A percentile compares a stretch with the other conserved stretches of the same genome.
Conservation (phyloP, 768 basidiomycete species). For the Boletus barrowsii region DNA sequence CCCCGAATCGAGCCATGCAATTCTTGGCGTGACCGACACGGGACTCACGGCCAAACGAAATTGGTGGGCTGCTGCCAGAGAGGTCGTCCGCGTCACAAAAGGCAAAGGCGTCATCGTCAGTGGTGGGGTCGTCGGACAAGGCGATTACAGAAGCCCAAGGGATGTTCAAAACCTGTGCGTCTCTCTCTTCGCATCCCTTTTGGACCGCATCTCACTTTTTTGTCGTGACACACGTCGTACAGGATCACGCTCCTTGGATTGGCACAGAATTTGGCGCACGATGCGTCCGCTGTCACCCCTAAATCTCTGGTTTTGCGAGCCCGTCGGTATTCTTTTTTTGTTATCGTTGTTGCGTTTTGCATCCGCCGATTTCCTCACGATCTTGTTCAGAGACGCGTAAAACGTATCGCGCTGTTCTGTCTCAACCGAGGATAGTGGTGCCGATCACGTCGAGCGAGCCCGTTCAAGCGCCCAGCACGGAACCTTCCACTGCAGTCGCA, state of each 20-base stretch:
- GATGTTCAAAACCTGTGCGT: slow-evolving; percentile 78
- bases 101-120: slow-evolving; percentile 75
- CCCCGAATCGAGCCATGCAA: slow-evolving; percentile 42
- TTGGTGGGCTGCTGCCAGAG: slow-evolving; percentile 80
- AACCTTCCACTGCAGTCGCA: background rate
- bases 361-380: background rate
- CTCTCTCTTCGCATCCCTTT: background rate
- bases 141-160: slow-evolving; percentile 64
- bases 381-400: slow-evolving; percentile 65
- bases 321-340: slow-evolving; percentile 44
- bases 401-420: slow-evolving; percentile 77
- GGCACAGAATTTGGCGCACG: slow-evolving; percentile 65
- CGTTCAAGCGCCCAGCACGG: background rate
- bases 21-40: slow-evolving; percentile 50
- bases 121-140: slow-evolving; percentile 58
- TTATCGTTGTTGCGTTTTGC: background rate
- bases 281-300: slow-evolving; percentile 54
- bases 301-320: slow-evolving; percentile 71
- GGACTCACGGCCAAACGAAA: slow-evolving; percentile 63
- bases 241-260: slow-evolving; percentile 69
- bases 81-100: slow-evolving; percentile 76
- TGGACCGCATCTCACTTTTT: too few species aligned
- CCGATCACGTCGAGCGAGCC: slow-evolving; percentile 29
- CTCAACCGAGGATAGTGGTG: slow-evolving; percentile 67
- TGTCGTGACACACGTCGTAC: background rate